A percentile compares a stretch with the other conserved stretches of the same genome.
phyloP scores from a whole-genome alignment of 225 moss, liverwort and hornwort species.

The Ulota crispa region DNA sequence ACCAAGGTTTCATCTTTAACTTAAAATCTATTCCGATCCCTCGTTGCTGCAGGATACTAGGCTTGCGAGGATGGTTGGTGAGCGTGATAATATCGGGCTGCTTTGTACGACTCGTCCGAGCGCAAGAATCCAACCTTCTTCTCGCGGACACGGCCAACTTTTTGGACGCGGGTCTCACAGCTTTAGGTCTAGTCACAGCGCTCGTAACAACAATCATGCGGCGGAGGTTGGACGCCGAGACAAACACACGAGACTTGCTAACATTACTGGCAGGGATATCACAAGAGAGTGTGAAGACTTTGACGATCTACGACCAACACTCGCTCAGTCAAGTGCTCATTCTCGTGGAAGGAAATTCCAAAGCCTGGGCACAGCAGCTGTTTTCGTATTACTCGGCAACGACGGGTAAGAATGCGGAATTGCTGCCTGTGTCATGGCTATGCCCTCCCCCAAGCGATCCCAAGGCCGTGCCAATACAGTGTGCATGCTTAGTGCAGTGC shows the following conservation, averaged over 20 bases:
- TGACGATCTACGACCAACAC: background rate
- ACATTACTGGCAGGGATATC: constrained; percentile 18
- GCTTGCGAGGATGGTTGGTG: constrained; percentile 7
- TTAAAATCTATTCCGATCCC: too few species aligned
- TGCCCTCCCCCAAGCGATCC: background rate
- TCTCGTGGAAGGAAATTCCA: constrained; percentile 23
- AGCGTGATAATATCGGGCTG: background rate
- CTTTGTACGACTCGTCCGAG: background rate
- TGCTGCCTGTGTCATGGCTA: constrained; percentile 23
- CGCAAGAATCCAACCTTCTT: constrained; percentile 28
- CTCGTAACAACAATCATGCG: constrained; percentile 20
- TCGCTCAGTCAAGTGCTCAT: constrained; percentile 28
- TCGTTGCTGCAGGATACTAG: background rate
- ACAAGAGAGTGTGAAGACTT: background rate
- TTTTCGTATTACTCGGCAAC: constrained; percentile 38
- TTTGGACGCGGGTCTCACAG: constrained; percentile 40
- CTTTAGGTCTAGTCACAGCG: constrained; percentile 29
- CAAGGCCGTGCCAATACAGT: too few species aligned
- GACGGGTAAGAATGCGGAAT: constrained; percentile 7
- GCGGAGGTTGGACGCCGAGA: constrained; percentile 36
- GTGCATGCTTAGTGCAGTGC: background rate
- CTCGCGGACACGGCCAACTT: constrained; percentile 26
- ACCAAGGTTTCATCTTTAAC: too few species aligned
- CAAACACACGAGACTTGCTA: constrained; percentile 30
- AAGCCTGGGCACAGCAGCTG: constrained; percentile 23